Conservation (phyloP, 192 early-diverging fungal species). For the Entomortierella chlamydospora region DNA sequence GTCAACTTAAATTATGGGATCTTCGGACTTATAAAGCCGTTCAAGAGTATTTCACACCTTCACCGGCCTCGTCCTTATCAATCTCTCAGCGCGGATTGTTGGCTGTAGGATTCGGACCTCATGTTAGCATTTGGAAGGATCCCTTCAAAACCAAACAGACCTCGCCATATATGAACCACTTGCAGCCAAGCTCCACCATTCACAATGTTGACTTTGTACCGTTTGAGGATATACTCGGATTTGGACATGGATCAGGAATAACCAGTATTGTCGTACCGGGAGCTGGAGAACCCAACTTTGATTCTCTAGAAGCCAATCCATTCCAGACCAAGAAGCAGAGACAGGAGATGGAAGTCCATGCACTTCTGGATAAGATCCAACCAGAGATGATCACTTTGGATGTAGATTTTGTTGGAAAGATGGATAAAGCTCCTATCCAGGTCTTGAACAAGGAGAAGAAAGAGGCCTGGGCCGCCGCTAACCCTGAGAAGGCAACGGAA, state of each 20-base stretch:
- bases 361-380: conserved; percentile 92
- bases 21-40: conserved; percentile 84
- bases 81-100: conserved; percentile 90
- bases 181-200: conserved; percentile 66
- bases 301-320: conserved; percentile 91
- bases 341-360: conserved; percentile 88
- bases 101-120: conserved; percentile 83
- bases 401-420: conserved; percentile 81
- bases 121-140: conserved; percentile 93
- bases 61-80: conserved; percentile 81
- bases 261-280: conserved; percentile 87
- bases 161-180: conserved; percentile 91
- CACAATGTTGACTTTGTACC: conserved; percentile 82
- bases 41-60: conserved; percentile 83
- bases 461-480: conserved; percentile 65
- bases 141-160: conserved; percentile 77
- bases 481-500: conserved; percentile 60
- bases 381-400: conserved; percentile 93
- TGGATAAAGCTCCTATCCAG: conserved; percentile 76
- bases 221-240: conserved; percentile 95
- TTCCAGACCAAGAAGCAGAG: conserved; percentile 91
- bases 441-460: conserved; percentile 68
- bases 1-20: conserved; percentile 94
- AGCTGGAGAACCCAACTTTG: conserved; percentile 98
- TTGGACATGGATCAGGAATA: conserved; percentile 84